A percentile compares a stretch with the other conserved stretches of the same genome.
phyloP scores from a whole-genome alignment of 352 stramenopile genomes.

The Phytopythium cucurbitacearum region DNA sequence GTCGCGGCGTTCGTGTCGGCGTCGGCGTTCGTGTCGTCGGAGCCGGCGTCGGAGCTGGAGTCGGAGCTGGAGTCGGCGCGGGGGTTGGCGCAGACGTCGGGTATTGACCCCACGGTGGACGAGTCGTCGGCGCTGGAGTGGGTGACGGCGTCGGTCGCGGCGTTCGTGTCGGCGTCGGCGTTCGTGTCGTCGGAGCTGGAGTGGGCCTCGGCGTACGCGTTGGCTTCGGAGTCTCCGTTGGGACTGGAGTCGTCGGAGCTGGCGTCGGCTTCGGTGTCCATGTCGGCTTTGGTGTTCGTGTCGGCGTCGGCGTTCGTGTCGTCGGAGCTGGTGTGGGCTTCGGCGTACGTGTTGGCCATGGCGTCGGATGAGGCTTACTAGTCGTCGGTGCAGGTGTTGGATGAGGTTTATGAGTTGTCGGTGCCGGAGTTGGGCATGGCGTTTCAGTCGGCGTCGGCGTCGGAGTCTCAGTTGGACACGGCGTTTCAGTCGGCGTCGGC shows the following conservation, averaged over 20 bases:
- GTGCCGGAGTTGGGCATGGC: neutral
- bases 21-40: conserved; percentile 7
- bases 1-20: conserved; percentile 1
- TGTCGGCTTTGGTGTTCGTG: neutral
- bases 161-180: conserved; percentile 4
- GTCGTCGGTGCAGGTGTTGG: conserved; percentile 5
- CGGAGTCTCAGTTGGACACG: neutral
- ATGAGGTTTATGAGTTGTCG: neutral
- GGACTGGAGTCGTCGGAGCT: neutral
- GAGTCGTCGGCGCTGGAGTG: conserved; percentile 1
- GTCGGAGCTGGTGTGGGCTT: conserved; percentile 2
- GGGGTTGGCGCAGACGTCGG: conserved; percentile 12
- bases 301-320: conserved; percentile 2
- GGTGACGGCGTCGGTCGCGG: neutral
- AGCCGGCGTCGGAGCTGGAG: conserved; percentile 10
- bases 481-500: neutral
- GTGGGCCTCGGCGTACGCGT: conserved; percentile 10
- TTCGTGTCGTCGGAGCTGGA: conserved; percentile 9
- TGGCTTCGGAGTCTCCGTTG: neutral
- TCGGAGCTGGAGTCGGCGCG: conserved; percentile 4
- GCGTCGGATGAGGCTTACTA: neutral
- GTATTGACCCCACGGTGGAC: neutral
- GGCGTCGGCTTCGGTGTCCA: neutral
- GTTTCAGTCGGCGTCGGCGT: neutral
- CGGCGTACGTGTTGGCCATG: neutral